Percentiles rank a stretch among this genome's conserved stretches.
phyloP scores from a whole-genome alignment of 805 yeast genomes.

The Debaryomyces prosopidis region DNA sequence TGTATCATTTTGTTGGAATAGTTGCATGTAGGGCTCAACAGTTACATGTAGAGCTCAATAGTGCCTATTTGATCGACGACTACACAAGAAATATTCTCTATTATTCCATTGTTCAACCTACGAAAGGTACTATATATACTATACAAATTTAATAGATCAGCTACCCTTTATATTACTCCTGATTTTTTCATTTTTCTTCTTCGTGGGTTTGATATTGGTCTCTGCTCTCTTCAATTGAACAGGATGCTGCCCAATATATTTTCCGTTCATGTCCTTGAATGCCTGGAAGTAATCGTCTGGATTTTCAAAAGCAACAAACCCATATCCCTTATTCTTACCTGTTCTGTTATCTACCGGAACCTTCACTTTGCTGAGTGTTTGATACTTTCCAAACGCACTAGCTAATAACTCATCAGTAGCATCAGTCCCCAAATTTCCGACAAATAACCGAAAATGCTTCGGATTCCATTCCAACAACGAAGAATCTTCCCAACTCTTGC shows the following conservation, averaged over 20 bases:
- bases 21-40: too few relatives aligned
- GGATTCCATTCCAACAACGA: slow-evolving; percentile 66
- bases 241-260: slow-evolving; percentile 74
- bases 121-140: neutral
- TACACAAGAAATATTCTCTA: too few relatives aligned
- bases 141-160: neutral
- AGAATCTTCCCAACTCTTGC: slow-evolving; percentile 48
- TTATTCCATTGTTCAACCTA: too few relatives aligned
- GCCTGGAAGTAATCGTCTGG: slow-evolving; percentile 70
- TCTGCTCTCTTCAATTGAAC: slow-evolving; percentile 67
- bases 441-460: slow-evolving; percentile 66
- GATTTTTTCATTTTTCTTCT: slow-evolving; percentile 7
- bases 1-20: too few relatives aligned
- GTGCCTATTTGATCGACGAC: too few relatives aligned
- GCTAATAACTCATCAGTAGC: slow-evolving; percentile 58
- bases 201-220: slow-evolving; percentile 24
- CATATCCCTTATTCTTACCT: slow-evolving; percentile 62
- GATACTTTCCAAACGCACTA: slow-evolving; percentile 54
- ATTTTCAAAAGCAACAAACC: slow-evolving; percentile 67
- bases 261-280: slow-evolving; percentile 74
- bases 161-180: neutral
- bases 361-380: slow-evolving; percentile 55
- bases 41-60: too few relatives aligned
- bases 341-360: slow-evolving; percentile 55
- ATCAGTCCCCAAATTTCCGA: slow-evolving; percentile 72